Conservation (phyloP, 2,329 filamentous ascomycete genomes). For the Colletotrichum sp. region DNA sequence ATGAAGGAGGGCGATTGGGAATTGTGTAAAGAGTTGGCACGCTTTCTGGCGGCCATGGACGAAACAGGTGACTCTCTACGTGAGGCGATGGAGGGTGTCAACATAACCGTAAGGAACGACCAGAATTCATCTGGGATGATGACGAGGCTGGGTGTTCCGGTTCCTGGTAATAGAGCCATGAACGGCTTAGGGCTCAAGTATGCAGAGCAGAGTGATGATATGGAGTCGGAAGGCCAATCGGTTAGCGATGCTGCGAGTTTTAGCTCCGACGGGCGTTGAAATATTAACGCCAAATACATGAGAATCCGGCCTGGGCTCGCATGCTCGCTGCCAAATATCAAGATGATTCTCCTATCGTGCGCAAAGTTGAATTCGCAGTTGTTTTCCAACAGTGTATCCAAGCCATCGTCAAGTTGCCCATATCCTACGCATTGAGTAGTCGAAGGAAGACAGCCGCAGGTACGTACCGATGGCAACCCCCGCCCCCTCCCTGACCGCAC, state of each 20-base stretch:
- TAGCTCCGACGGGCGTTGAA: constrained; percentile 30
- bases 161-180: constrained; percentile 23
- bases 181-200: constrained; percentile 34
- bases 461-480: neutral
- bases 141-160: constrained; percentile 15
- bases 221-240: constrained; percentile 40
- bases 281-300: neutral
- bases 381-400: neutral
- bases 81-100: constrained; percentile 71
- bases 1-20: constrained; percentile 92
- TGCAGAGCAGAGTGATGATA: constrained; percentile 37
- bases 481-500: neutral
- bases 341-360: neutral
- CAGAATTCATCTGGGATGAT: constrained; percentile 12
- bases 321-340: neutral
- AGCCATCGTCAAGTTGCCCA: neutral
- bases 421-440: neutral
- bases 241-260: constrained; percentile 42
- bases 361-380: neutral
- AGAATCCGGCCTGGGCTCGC: neutral
- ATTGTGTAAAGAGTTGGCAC: constrained; percentile 89
- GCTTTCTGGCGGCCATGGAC: constrained; percentile 94
- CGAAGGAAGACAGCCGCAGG: neutral
- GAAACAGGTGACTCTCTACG: constrained; percentile 81
- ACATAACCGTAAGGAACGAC: constrained; percentile 37